Conservation (phyloP, 192 early-diverging fungal genomes). For the Backusella westeae region DNA sequence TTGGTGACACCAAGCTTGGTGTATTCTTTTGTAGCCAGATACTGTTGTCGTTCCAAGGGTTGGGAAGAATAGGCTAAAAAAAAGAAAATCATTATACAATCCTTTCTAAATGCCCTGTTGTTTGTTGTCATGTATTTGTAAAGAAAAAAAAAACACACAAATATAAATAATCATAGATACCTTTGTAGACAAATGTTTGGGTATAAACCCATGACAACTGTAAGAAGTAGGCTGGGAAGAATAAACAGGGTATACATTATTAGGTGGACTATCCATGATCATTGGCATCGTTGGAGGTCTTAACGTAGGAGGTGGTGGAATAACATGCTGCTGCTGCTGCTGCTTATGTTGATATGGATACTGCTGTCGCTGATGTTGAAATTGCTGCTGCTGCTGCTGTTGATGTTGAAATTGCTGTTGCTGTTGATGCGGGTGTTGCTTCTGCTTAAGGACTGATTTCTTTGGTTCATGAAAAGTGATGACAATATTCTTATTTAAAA, state of each 20-base stretch:
- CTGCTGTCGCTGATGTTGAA: not conserved
- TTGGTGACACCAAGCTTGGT: not conserved
- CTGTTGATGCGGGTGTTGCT: conserved; percentile 3
- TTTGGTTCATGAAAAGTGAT: conserved; percentile 91
- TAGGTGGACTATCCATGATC: conserved; percentile 2
- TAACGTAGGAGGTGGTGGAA: not conserved
- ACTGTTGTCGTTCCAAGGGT: conserved; percentile 7
- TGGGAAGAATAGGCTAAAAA: not conserved
- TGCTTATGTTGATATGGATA: not conserved
- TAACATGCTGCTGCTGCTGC: not conserved
- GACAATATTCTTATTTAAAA: conserved; percentile 82
- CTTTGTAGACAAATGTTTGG: not conserved
- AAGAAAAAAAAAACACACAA: not conserved
- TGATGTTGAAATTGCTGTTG: not conserved
- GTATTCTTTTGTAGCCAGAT: conserved; percentile 12
- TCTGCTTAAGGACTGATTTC: conserved; percentile 46
- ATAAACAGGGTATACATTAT: not conserved
- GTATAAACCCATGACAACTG: conserved; percentile 6
- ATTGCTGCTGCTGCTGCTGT: not conserved
- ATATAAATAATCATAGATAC: not conserved
- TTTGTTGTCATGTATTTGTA: not conserved
- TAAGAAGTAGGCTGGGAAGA: conserved; percentile 6
- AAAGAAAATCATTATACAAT: not conserved
- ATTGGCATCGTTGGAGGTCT: not conserved
- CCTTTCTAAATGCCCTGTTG: not conserved